These are phyloP conservation scores for Clavaria fumosa DNA, from an alignment of 768 basidiomycete species.

Conservation along the genomic window DNA sequence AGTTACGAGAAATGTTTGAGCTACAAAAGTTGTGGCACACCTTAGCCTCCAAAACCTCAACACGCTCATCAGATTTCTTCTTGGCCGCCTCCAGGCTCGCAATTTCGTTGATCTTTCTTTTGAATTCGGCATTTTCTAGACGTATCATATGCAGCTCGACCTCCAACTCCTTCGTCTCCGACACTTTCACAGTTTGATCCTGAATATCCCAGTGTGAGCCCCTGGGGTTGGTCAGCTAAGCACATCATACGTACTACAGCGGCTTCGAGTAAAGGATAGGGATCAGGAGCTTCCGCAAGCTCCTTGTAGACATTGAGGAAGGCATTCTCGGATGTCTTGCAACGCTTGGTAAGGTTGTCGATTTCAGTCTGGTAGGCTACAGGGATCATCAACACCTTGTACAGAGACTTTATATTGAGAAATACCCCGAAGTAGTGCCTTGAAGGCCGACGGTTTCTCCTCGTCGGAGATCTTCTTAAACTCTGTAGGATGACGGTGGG, in stretches of 20 bases:
- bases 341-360: conserved; percentile 85
- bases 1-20: conserved; percentile 2
- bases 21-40: conserved; percentile 24
- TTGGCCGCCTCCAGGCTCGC: conserved; percentile 48
- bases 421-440: conserved; percentile 75
- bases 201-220: conserved; percentile 15
- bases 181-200: conserved; percentile 88
- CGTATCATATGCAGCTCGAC: conserved; percentile 54
- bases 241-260: conserved; percentile 49
- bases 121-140: conserved; percentile 74
- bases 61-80: conserved; percentile 58
- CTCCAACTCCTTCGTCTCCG: conserved; percentile 68
- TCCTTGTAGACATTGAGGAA: conserved; percentile 97
- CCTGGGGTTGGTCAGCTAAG: not conserved
- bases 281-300: conserved; percentile 92
- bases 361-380: conserved; percentile 94
- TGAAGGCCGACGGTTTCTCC: conserved; percentile 79
- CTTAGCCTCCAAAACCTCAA: conserved; percentile 73
- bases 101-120: conserved; percentile 51
- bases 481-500: conserved; percentile 31
- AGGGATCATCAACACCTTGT: not conserved
- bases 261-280: conserved; percentile 89
- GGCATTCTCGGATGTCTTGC: conserved; percentile 84
- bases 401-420: conserved; percentile 5
- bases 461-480: conserved; percentile 92